Percentiles rank a stretch among this genome's conserved stretches.
Conservation (phyloP, 2,329 filamentous ascomycete genomes). For the Paramyrothecium roridum region DNA sequence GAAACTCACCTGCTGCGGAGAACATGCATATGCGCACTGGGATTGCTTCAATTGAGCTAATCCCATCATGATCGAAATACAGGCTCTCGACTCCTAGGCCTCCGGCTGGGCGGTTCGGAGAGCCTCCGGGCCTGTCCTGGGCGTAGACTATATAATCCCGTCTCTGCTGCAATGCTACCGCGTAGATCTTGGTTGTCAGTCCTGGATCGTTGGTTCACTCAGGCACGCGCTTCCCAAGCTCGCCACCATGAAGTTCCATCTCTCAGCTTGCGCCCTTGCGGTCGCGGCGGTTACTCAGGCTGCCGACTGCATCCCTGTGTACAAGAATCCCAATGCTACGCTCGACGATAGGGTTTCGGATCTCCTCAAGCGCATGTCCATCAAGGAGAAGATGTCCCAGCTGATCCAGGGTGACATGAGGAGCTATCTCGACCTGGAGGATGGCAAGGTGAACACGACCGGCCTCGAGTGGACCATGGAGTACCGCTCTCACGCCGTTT, state of each 20-base stretch:
- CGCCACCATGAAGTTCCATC: slow-evolving; percentile 24
- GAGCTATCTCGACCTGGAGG: slow-evolving; percentile 70
- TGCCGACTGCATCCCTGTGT: slow-evolving; percentile 36
- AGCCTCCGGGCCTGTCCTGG: background rate
- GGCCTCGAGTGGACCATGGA: slow-evolving; percentile 66
- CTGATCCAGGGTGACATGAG: slow-evolving; percentile 67
- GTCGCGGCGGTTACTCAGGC: slow-evolving; percentile 20
- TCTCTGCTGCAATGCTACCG: background rate
- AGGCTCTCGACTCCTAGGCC: background rate
- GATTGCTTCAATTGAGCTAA: background rate
- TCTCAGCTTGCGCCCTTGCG: slow-evolving; percentile 15
- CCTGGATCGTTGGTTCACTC: slow-evolving; percentile 2
- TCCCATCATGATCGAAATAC: background rate
- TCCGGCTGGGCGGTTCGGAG: background rate
- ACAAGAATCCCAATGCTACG: slow-evolving; percentile 61
- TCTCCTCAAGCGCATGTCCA: slow-evolving; percentile 68
- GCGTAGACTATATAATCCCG: background rate
- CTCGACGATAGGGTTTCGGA: slow-evolving; percentile 65
- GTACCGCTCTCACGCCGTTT: slow-evolving; percentile 65
- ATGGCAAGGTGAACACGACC: slow-evolving; percentile 63
- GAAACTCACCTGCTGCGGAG: background rate
- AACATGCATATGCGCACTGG: background rate
- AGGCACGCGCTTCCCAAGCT: slow-evolving; percentile 4
- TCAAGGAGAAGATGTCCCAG: slow-evolving; percentile 71
- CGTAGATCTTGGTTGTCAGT: background rate